Percentiles rank a stretch among this genome's conserved stretches.
phyloP scores from a whole-genome alignment of 2,329 filamentous ascomycete species.

The Nothophaeocryptopus gaeumannii region DNA sequence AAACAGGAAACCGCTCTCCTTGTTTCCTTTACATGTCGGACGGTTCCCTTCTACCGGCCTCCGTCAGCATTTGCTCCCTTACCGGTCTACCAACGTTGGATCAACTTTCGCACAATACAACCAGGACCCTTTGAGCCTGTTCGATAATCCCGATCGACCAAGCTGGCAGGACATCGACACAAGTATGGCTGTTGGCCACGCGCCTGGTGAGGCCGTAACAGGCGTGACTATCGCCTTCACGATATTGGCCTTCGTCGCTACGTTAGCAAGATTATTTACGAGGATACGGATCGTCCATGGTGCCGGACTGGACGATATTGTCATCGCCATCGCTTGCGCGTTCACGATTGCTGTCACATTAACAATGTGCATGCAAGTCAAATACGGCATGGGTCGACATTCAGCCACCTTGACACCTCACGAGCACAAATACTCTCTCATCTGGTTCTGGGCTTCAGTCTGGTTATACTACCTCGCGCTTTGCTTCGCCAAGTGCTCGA shows the following conservation, averaged over 20 bases:
- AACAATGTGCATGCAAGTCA: conserved; percentile 27
- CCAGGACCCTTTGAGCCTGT: no score
- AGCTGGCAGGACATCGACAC: neutral
- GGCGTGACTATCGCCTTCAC: conserved; percentile 29
- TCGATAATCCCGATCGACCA: neutral
- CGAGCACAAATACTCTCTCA: conserved; percentile 23
- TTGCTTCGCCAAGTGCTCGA: conserved; percentile 34
- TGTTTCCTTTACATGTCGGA: conserved; percentile 4
- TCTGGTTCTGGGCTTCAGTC: conserved; percentile 27
- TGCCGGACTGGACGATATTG: conserved; percentile 26
- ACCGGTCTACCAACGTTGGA: no score
- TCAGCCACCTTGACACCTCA: conserved; percentile 13
- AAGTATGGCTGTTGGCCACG: conserved; percentile 23
- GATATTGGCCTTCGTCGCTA: conserved; percentile 22
- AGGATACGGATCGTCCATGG: conserved; percentile 24
- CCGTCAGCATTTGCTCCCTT: no score
- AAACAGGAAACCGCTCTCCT: neutral
- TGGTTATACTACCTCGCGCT: conserved; percentile 29
- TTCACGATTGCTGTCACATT: conserved; percentile 20
- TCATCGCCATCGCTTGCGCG: conserved; percentile 21
- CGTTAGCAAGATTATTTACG: conserved; percentile 22
- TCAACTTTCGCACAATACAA: no score
- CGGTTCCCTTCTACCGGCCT: neutral
- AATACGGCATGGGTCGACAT: conserved; percentile 31
- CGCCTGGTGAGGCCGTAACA: conserved; percentile 26